phyloP scores from a whole-genome alignment of 1,139 yeast genomes.

The Yamadazyma dushanensis region DNA sequence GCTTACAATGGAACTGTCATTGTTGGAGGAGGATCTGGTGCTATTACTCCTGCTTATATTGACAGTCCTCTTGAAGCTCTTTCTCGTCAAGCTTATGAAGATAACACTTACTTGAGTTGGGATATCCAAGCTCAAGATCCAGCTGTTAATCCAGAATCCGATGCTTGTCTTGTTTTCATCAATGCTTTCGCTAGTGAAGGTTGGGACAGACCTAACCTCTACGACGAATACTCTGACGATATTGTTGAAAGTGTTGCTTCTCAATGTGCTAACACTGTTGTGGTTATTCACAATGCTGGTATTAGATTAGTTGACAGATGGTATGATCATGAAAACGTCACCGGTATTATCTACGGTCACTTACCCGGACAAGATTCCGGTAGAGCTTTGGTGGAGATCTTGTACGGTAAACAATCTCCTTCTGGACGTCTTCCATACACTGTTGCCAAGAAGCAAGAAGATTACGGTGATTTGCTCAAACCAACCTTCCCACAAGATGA shows the following conservation, averaged over 20 bases:
- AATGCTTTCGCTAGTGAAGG: conserved; percentile 54
- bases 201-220: conserved; percentile 59
- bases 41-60: conserved; percentile 9
- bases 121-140: conserved; percentile 43
- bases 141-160: conserved; percentile 48
- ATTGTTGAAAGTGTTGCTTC: conserved; percentile 49
- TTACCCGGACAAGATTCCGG: too few relatives aligned
- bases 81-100: conserved; percentile 30
- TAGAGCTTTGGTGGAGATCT: conserved; percentile 46
- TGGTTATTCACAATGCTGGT: too few relatives aligned
- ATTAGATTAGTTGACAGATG: conserved; percentile 60
- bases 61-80: conserved; percentile 11
- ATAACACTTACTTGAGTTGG: conserved; percentile 42
- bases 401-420: conserved; percentile 59
- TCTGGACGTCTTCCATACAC: conserved; percentile 65
- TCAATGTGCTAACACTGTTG: conserved; percentile 50
- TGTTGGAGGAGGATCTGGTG: conserved; percentile 10
- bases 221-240: conserved; percentile 57
- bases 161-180: conserved; percentile 52
- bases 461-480: conserved; percentile 50
- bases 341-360: conserved; percentile 54
- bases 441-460: conserved; percentile 53
- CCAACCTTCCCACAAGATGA: conserved; percentile 30
- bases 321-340: conserved; percentile 57
- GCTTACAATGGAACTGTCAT: conserved; percentile 4